These are phyloP conservation scores for Bodo saltans DNA, from an alignment of 78 protist species.

Conservation along the genomic window DNA sequence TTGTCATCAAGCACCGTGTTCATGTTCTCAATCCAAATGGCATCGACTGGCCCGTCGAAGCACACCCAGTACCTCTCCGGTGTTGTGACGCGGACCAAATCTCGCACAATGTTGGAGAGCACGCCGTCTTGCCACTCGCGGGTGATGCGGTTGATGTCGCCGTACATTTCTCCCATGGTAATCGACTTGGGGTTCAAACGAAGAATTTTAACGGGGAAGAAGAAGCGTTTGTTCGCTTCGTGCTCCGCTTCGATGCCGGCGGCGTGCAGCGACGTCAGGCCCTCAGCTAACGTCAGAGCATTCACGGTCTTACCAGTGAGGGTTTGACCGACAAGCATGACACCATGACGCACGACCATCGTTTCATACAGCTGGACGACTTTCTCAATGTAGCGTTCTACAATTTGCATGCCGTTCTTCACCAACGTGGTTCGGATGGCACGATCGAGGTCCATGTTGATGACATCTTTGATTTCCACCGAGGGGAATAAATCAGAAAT, in stretches of 20 bases:
- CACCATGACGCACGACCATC: slow-evolving; percentile 53
- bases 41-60: slow-evolving; percentile 87
- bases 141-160: slow-evolving; percentile 58
- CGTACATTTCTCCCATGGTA: slow-evolving; percentile 70
- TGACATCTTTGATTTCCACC: slow-evolving; percentile 15
- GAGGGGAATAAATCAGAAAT: slow-evolving; percentile 58
- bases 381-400: slow-evolving; percentile 35
- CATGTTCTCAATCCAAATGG: slow-evolving; percentile 77
- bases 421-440: background rate
- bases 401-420: background rate
- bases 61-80: slow-evolving; percentile 51
- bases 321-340: slow-evolving; percentile 61
- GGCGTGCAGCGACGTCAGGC: slow-evolving; percentile 16
- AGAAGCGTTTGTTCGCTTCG: background rate
- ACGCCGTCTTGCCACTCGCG: slow-evolving; percentile 81
- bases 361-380: slow-evolving; percentile 60
- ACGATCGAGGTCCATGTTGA: slow-evolving; percentile 18
- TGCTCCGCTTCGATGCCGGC: slow-evolving; percentile 65
- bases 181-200: slow-evolving; percentile 70
- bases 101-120: slow-evolving; percentile 25
- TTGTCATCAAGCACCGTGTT: slow-evolving; percentile 63
- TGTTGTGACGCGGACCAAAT: background rate
- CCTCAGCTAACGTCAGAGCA: slow-evolving; percentile 12
- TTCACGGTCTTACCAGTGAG: slow-evolving; percentile 51
- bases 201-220: background rate